Evolutionary conservation across 345 rosid genomes (phyloP).

Genomic region (Noccaea caerulescens): DNA sequence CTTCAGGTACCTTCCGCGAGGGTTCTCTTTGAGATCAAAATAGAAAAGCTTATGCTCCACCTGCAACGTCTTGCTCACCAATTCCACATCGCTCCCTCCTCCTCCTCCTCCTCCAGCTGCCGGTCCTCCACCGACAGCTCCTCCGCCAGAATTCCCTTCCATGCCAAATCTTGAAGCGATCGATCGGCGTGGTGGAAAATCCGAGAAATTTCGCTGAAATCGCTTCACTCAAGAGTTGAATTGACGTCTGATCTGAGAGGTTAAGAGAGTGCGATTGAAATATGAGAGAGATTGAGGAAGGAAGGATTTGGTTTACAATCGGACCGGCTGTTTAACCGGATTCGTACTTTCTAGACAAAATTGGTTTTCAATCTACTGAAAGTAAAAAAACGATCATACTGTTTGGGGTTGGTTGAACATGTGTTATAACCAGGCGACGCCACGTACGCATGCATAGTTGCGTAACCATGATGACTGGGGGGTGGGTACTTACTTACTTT

Average conservation of each 20-base stretch:
- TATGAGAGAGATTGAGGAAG: conserved; percentile 12
- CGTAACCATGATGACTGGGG: not conserved
- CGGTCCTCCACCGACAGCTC: conserved; percentile 27
- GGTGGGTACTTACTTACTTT: not conserved
- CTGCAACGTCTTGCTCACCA: conserved; percentile 92
- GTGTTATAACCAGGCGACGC: not conserved
- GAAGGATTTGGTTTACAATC: conserved; percentile 26
- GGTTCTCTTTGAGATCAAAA: conserved; percentile 95
- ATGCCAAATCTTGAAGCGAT: conserved; percentile 32
- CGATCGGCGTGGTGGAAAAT: conserved; percentile 18
- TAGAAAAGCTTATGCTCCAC: conserved; percentile 98
- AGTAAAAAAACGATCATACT: too few species aligned
- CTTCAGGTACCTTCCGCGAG: conserved; percentile 92
- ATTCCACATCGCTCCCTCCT: conserved; percentile 77
- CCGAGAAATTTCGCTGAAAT: conserved; percentile 5
- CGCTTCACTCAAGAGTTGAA: conserved; percentile 38
- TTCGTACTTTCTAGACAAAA: too few species aligned
- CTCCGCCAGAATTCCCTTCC: conserved; percentile 65
- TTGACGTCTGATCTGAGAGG: conserved; percentile 45
- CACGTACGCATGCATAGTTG: conserved; percentile 1
- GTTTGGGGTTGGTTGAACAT: not conserved
- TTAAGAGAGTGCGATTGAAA: conserved; percentile 34
- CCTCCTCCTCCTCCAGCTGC: conserved; percentile 48
- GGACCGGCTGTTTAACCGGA: conserved; percentile 32
- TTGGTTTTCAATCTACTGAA: too few species aligned